These are phyloP conservation scores for Xylaria scruposa DNA, from an alignment of 495 filamentous ascomycete genomes.

Conservation along the genomic window DNA sequence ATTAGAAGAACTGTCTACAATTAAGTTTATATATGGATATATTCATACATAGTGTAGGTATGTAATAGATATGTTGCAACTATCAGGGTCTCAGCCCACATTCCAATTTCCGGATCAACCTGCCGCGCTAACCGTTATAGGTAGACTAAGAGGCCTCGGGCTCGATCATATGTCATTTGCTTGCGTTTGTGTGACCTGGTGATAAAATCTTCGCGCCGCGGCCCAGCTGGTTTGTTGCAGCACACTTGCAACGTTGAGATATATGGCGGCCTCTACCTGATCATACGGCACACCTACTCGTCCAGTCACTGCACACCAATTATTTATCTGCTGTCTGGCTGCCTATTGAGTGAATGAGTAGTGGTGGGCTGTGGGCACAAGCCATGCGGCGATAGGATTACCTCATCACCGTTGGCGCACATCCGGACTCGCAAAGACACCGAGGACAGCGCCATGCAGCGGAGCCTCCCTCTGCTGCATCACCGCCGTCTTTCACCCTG, in stretches of 20 bases:
- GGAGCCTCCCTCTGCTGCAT: slow-evolving; percentile 44
- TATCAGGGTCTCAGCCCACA: neutral
- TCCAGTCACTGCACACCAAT: neutral
- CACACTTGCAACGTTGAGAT: neutral
- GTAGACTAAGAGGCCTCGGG: neutral
- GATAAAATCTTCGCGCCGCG: slow-evolving; percentile 14
- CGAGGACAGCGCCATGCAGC: slow-evolving; percentile 41
- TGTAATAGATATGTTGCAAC: too few species aligned
- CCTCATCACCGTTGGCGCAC: slow-evolving; percentile 11
- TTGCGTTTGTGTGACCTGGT: neutral
- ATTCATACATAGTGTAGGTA: too few species aligned
- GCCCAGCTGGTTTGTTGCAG: neutral
- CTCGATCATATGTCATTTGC: slow-evolving; percentile 15
- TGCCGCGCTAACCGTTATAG: neutral
- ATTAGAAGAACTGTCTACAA: too few species aligned
- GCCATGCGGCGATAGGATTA: slow-evolving; percentile 3
- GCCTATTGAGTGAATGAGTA: neutral
- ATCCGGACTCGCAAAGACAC: slow-evolving; percentile 11
- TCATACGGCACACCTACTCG: neutral
- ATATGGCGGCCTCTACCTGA: neutral
- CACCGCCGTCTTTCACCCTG: slow-evolving; percentile 47
- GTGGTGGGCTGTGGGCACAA: slow-evolving; percentile 2
- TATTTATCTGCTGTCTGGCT: neutral
- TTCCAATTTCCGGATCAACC: neutral
- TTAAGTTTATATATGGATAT: too few species aligned